These are phyloP conservation scores for Penicillium arizonense DNA, from an alignment of 495 filamentous ascomycete species.

Conservation along the genomic window DNA sequence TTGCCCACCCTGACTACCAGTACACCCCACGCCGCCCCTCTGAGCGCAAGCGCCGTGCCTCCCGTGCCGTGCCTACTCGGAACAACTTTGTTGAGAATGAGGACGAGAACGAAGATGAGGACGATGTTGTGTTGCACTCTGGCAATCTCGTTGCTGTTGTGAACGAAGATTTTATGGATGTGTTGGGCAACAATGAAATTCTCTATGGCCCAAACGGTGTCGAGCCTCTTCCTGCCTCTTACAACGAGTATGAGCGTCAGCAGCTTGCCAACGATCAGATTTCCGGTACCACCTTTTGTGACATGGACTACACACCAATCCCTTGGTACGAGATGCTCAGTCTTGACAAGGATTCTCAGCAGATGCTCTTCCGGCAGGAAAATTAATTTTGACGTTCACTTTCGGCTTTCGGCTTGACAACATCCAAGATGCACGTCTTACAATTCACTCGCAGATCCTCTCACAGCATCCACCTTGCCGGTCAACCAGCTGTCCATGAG, in stretches of 20 bases:
- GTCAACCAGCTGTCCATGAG: too few species aligned
- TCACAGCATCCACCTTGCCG: not conserved
- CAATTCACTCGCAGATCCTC: not conserved
- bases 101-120: too few species aligned
- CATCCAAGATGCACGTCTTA: too few species aligned
- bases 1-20: conserved; percentile 47
- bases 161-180: not conserved
- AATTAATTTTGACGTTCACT: too few species aligned
- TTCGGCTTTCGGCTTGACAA: too few species aligned
- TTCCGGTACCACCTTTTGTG: not conserved
- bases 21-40: conserved; percentile 49
- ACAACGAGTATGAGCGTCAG: not conserved
- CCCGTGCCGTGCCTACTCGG: not conserved
- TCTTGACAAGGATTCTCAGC: not conserved
- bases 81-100: too few species aligned
- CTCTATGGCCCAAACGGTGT: not conserved
- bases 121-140: too few species aligned
- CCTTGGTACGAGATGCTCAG: not conserved
- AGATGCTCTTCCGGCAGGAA: not conserved
- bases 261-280: not conserved
- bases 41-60: conserved; percentile 42
- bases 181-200: not conserved
- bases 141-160: not conserved
- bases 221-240: not conserved
- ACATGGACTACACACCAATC: not conserved